Conservation (phyloP, 106 monocot genomes). For the Dendrobium nobile region DNA sequence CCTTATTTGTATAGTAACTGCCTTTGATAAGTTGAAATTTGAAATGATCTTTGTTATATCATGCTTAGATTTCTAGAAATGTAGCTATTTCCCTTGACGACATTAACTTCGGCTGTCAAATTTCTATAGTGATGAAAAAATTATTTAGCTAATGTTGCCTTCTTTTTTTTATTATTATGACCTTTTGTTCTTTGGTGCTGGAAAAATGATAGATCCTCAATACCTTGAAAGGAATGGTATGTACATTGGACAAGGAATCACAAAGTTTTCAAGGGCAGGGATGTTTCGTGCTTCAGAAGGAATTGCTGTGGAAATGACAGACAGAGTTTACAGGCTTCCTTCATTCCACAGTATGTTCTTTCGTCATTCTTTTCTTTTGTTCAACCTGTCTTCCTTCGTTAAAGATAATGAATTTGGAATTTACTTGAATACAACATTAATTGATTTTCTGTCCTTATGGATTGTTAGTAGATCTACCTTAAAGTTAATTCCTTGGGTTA, state of each 20-base stretch:
- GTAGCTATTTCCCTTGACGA: neutral
- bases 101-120: neutral
- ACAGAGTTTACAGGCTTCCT: constrained; percentile 79
- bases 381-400: neutral
- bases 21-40: neutral
- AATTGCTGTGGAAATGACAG: constrained; percentile 74
- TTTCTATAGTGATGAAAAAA: neutral
- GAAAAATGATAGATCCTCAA: constrained; percentile 60
- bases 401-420: neutral
- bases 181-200: neutral
- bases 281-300: constrained; percentile 86
- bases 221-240: constrained; percentile 76
- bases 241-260: constrained; percentile 74
- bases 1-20: neutral
- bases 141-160: neutral
- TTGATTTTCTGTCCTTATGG: neutral
- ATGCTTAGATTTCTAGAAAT: neutral
- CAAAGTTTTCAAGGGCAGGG: constrained; percentile 79
- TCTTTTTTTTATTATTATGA: neutral
- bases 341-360: constrained; percentile 69
- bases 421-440: neutral
- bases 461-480: neutral
- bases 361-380: neutral
- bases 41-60: neutral
- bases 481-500: neutral